phyloP scores from a whole-genome alignment of 2,329 filamentous ascomycete genomes.

The Fusarium beomiforme region DNA sequence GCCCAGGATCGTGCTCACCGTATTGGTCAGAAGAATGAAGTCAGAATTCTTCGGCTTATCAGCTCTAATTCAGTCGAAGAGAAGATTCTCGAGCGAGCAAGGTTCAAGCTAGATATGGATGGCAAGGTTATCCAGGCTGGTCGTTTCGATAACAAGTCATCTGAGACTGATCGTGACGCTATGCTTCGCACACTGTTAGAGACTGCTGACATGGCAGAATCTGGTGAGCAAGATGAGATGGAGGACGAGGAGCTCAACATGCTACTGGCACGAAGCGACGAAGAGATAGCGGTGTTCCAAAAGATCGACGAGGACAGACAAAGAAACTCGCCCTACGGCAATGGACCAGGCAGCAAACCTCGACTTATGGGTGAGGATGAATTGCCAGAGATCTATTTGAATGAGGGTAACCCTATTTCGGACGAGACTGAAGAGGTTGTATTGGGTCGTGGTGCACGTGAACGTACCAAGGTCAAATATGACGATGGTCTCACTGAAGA shows the following conservation, averaged over 20 bases:
- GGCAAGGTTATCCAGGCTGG: conserved; percentile 99
- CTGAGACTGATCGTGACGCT: conserved; percentile 96
- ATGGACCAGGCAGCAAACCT: conserved; percentile 69
- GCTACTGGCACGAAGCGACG: conserved; percentile 88
- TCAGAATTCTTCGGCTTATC: conserved; percentile 94
- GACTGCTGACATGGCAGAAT: conserved; percentile 75
- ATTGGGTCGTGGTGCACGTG: conserved; percentile 88
- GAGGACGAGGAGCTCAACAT: conserved; percentile 97
- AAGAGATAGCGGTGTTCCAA: conserved; percentile 82
- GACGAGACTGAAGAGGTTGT: conserved; percentile 82
- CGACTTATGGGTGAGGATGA: conserved; percentile 90
- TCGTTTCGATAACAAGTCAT: conserved; percentile 99
- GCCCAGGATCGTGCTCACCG: conserved; percentile 99
- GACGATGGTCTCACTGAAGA: conserved; percentile 98
- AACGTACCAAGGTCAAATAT: conserved; percentile 93
- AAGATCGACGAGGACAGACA: conserved; percentile 81
- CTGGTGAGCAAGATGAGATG: conserved; percentile 91
- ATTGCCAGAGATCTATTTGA: conserved; percentile 92
- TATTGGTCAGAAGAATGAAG: conserved; percentile 99
- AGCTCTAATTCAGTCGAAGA: conserved; percentile 98
- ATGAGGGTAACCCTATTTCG: conserved; percentile 81
- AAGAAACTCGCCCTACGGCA: conserved; percentile 76
- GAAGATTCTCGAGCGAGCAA: conserved; percentile 95
- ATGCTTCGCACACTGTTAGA: conserved; percentile 95
- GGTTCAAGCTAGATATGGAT: conserved; percentile 99